Evolutionary conservation across 2,329 filamentous ascomycete genomes (phyloP).

Genomic region (Ustulina deusta): DNA sequence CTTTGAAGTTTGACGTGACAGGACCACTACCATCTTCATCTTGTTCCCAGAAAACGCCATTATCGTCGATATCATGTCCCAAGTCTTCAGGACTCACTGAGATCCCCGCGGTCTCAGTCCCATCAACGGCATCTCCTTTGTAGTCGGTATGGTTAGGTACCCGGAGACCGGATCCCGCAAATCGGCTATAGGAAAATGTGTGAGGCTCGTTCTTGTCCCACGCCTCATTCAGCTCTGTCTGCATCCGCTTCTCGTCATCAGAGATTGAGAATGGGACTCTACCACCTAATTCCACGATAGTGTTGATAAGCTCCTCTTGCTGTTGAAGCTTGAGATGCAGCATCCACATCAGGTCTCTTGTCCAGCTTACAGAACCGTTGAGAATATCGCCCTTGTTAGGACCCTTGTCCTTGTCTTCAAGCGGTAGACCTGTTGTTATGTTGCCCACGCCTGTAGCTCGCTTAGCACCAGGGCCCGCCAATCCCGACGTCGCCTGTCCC

Average conservation of each 20-base stretch:
- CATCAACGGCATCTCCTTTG: constrained; percentile 79
- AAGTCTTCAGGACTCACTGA: constrained; percentile 67
- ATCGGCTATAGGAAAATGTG: constrained; percentile 86
- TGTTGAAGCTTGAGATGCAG: constrained; percentile 88
- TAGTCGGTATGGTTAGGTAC: constrained; percentile 95
- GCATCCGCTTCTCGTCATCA: constrained; percentile 96
- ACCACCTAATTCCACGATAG: constrained; percentile 78
- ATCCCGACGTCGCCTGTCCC: constrained; percentile 84
- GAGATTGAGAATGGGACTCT: constrained; percentile 83
- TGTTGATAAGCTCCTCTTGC: constrained; percentile 85
- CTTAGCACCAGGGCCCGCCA: constrained; percentile 86
- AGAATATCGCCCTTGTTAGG: constrained; percentile 99
- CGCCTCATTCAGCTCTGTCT: constrained; percentile 88
- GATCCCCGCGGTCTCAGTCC: constrained; percentile 56
- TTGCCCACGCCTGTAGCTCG: constrained; percentile 82
- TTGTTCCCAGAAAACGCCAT: constrained; percentile 73
- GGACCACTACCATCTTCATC: constrained; percentile 79
- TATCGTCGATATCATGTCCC: constrained; percentile 61
- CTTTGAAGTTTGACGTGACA: constrained; percentile 81
- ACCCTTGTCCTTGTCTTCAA: constrained; percentile 98
- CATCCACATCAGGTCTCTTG: constrained; percentile 97
- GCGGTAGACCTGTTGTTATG: constrained; percentile 90
- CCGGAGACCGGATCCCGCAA: constrained; percentile 83
- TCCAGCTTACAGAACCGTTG: constrained; percentile 97
- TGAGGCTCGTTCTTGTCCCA: constrained; percentile 81